These are phyloP conservation scores for Nigrospora oryzae DNA, from an alignment of 2,329 filamentous ascomycete species.

Conservation along the genomic window DNA sequence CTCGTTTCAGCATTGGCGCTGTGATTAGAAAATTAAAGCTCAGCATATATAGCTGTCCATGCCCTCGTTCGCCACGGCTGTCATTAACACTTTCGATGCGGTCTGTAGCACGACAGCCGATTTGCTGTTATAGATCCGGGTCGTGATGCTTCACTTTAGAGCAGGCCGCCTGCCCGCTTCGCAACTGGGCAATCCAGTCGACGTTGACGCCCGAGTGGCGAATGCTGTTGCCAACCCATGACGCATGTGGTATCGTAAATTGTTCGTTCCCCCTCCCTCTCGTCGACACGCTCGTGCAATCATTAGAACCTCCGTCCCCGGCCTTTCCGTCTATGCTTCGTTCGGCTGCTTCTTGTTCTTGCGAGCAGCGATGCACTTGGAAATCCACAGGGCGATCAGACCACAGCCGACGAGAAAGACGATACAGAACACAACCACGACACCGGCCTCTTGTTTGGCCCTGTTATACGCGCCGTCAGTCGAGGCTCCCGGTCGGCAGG, in stretches of 20 bases:
- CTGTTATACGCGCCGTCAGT: slow-evolving; percentile 10
- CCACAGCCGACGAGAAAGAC: slow-evolving; percentile 22
- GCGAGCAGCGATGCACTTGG: slow-evolving; percentile 16
- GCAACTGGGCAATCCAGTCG: too few species aligned
- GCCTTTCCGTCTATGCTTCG: background rate
- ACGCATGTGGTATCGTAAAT: slow-evolving; percentile 6
- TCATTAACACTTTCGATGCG: too few species aligned
- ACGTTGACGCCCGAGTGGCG: background rate
- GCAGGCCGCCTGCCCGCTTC: too few species aligned
- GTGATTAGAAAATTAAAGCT: too few species aligned
- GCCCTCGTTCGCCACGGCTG: too few species aligned
- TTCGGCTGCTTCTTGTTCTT: slow-evolving; percentile 15
- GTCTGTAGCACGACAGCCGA: too few species aligned
- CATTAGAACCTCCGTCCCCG: background rate
- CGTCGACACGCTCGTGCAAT: slow-evolving; percentile 1
- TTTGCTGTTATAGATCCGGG: too few species aligned
- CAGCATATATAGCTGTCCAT: too few species aligned
- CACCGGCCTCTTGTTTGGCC: slow-evolving; percentile 21
- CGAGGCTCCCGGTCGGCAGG: background rate
- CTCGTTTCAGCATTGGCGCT: too few species aligned
- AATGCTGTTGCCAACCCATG: background rate
- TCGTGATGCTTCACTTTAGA: too few species aligned
- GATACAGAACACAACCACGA: slow-evolving; percentile 24
- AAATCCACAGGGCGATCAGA: slow-evolving; percentile 20
- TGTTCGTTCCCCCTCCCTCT: slow-evolving; percentile 6